Percentiles rank a stretch among this genome's conserved stretches.
phyloP scores from a whole-genome alignment of 2,329 filamentous ascomycete genomes.

The Ophiocordyceps camponoti-saundersi region DNA sequence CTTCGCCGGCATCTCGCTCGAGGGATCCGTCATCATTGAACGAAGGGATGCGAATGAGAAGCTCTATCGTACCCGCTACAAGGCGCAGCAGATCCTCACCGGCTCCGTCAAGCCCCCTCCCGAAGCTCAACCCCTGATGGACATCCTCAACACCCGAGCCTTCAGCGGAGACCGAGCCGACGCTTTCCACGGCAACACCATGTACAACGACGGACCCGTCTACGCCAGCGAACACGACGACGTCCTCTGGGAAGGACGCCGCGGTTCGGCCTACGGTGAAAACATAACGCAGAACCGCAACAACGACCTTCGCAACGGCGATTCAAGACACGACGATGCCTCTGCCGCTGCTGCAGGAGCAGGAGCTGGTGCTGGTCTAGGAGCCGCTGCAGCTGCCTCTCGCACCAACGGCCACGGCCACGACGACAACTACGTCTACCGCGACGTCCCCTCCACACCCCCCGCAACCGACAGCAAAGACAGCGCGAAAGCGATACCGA shows the following conservation, averaged over 20 bases:
- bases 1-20: conserved; percentile 87
- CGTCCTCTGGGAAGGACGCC: conserved; percentile 65
- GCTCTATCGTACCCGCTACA: conserved; percentile 71
- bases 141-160: conserved; percentile 65
- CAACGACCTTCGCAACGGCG: background rate
- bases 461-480: conserved; percentile 17
- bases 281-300: background rate
- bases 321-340: background rate
- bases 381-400: conserved; percentile 35
- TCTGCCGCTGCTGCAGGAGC: background rate
- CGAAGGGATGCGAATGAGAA: conserved; percentile 94
- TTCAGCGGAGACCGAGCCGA: conserved; percentile 51
- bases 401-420: conserved; percentile 57
- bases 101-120: conserved; percentile 65
- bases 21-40: conserved; percentile 86
- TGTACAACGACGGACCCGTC: conserved; percentile 89
- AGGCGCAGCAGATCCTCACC: conserved; percentile 64
- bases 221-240: conserved; percentile 76
- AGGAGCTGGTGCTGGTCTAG: background rate
- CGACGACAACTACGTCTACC: conserved; percentile 34
- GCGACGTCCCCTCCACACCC: conserved; percentile 19
- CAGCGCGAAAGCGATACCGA: conserved; percentile 44
- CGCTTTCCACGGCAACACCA: conserved; percentile 34
- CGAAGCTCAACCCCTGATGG: conserved; percentile 70
- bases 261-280: conserved; percentile 26